A percentile compares a stretch with the other conserved stretches of the same genome.
phyloP scores from a whole-genome alignment of 345 rosid genomes.

The Hibiscus tridactylites region DNA sequence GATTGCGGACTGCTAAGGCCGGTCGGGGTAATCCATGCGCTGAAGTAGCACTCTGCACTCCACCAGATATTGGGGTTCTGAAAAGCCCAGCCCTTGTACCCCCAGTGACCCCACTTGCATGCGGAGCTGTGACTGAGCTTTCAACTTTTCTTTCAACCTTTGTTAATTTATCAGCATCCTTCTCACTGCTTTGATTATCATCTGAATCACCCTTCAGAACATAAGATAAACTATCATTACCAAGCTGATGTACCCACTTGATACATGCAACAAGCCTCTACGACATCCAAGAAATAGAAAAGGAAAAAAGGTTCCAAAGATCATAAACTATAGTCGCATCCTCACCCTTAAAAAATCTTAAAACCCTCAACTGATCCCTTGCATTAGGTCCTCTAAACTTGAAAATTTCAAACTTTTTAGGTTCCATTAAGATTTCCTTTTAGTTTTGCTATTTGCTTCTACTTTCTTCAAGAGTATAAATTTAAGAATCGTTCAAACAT shows the following conservation, averaged over 20 bases:
- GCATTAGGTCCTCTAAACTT: neutral
- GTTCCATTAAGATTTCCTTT: neutral
- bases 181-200: slow-evolving; percentile 22
- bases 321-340: neutral
- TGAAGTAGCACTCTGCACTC: slow-evolving; percentile 96
- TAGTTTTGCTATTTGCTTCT: neutral
- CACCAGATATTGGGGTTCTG: slow-evolving; percentile 97
- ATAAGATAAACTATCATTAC: slow-evolving; percentile 35
- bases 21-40: slow-evolving; percentile 94
- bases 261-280: slow-evolving; percentile 21
- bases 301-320: neutral
- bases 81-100: slow-evolving; percentile 88
- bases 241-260: slow-evolving; percentile 25
- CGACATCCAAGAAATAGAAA: neutral
- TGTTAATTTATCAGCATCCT: slow-evolving; percentile 28
- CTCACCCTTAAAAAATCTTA: neutral
- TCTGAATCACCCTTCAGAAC: slow-evolving; percentile 46
- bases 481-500: neutral
- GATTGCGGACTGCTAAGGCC: slow-evolving; percentile 87
- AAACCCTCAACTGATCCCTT: neutral
- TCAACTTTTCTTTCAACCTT: slow-evolving; percentile 33
- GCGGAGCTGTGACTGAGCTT: slow-evolving; percentile 32
- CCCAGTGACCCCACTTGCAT: slow-evolving; percentile 47
- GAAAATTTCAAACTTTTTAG: neutral
- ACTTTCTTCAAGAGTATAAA: neutral